A percentile compares a stretch with the other conserved stretches of the same genome.
Conservation (phyloP, 1,284 basidiomycete genomes). For the Cutaneotrichosporon mucoides region DNA sequence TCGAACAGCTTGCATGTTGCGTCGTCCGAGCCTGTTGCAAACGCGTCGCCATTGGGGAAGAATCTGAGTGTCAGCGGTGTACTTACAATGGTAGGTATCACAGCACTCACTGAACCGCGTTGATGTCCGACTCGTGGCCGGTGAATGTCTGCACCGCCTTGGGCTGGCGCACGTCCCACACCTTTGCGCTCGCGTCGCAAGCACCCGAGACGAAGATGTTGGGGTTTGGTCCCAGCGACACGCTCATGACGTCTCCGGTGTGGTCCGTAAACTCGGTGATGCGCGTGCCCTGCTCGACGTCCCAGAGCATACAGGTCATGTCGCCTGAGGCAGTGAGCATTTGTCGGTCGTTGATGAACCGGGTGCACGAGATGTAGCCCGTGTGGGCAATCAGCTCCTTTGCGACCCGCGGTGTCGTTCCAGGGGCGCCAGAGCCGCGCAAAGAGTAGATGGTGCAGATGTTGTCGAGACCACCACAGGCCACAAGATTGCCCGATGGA, state of each 20-base stretch:
- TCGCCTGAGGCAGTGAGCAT: conserved; percentile 96
- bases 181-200: conserved; percentile 94
- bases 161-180: conserved; percentile 91
- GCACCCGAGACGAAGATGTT: conserved; percentile 98
- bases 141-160: conserved; percentile 98
- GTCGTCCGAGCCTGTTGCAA: conserved; percentile 98
- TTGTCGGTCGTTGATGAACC: conserved; percentile 97
- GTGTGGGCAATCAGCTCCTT: conserved; percentile 94
- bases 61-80: conserved; percentile 58
- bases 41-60: conserved; percentile 98
- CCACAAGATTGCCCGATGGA: conserved; percentile 92
- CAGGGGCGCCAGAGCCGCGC: conserved; percentile 51
- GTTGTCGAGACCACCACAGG: conserved; percentile 98
- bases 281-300: conserved; percentile 92
- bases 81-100: no score
- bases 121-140: conserved; percentile 98
- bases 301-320: conserved; percentile 99
- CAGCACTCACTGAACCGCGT: conserved; percentile 82
- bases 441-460: conserved; percentile 95
- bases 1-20: conserved; percentile 97
- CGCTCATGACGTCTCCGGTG: conserved; percentile 98
- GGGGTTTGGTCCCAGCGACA: conserved; percentile 89
- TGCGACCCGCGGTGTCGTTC: conserved; percentile 53
- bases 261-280: conserved; percentile 98
- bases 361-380: conserved; percentile 96